phyloP scores from a whole-genome alignment of 2,329 filamentous ascomycete genomes.

The Paraconiothyrium sp. region DNA sequence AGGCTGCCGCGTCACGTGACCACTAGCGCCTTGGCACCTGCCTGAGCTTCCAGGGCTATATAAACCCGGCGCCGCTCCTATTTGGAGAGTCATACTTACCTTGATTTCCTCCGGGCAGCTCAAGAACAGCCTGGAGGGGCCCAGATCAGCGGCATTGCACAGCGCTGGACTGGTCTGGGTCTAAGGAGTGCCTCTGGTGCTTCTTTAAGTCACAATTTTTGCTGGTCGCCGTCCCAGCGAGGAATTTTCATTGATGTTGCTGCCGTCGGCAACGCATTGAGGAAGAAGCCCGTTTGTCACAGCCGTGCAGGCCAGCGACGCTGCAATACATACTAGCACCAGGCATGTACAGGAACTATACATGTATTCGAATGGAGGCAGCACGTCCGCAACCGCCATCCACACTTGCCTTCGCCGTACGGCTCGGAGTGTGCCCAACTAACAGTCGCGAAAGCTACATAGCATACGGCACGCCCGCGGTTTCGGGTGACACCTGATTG shows the following conservation, averaged over 20 bases:
- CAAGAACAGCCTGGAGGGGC: slow-evolving; percentile 17
- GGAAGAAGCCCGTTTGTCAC: slow-evolving; percentile 16
- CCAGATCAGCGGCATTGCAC: slow-evolving; percentile 39
- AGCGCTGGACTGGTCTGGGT: slow-evolving; percentile 29
- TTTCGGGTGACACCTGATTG: no score
- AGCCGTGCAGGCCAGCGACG: neutral
- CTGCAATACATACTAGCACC: no score
- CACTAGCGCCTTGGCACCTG: neutral
- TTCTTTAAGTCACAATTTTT: slow-evolving; percentile 22
- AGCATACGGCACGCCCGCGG: no score
- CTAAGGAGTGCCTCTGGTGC: slow-evolving; percentile 10
- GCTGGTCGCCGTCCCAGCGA: slow-evolving; percentile 2
- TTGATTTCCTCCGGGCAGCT: slow-evolving; percentile 15
- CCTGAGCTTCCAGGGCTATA: neutral
- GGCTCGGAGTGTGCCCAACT: no score
- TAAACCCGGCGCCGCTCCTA: slow-evolving; percentile 2
- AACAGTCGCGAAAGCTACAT: no score
- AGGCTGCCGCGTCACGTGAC: neutral
- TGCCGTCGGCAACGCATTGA: slow-evolving; percentile 15
- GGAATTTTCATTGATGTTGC: slow-evolving; percentile 22
- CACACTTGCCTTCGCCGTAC: no score
- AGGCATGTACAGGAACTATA: no score
- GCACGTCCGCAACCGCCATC: no score
- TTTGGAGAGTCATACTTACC: slow-evolving; percentile 25
- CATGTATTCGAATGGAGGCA: no score